These are phyloP conservation scores for Ceratobasidium sp. DNA, from an alignment of 1,284 basidiomycete species.

Conservation along the genomic window DNA sequence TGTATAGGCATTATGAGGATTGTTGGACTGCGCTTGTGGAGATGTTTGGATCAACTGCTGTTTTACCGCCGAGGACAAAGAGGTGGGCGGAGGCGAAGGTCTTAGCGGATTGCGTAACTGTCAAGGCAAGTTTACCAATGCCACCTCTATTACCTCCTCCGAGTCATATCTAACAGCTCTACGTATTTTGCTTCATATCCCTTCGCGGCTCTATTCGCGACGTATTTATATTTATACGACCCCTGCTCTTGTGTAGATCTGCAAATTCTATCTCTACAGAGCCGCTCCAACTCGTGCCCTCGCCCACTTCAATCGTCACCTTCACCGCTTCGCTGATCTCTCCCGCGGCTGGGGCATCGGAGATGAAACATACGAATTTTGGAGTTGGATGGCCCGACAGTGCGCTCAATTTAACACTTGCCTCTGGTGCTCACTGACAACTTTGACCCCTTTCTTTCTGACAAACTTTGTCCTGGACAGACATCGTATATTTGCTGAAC, in stretches of 20 bases:
- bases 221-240: conserved; percentile 19
- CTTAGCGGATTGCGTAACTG: conserved; percentile 87
- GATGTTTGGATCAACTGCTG: conserved; percentile 88
- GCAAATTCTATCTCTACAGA: conserved; percentile 89
- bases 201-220: too few species aligned
- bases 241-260: conserved; percentile 65
- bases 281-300: conserved; percentile 81
- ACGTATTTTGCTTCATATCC: too few species aligned
- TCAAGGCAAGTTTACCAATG: conserved; percentile 69
- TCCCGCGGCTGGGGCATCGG: conserved; percentile 96
- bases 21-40: conserved; percentile 82
- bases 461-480: conserved; percentile 55
- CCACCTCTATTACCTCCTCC: neutral
- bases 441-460: neutral
- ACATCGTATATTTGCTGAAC: conserved; percentile 86
- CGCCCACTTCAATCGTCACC: conserved; percentile 83
- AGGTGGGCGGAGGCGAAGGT: conserved; percentile 99
- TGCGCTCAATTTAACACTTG: conserved; percentile 56
- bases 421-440: conserved; percentile 14
- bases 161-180: neutral
- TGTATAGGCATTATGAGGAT: conserved; percentile 85
- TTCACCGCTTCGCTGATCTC: conserved; percentile 86
- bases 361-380: conserved; percentile 96
- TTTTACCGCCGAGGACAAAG: conserved; percentile 91
- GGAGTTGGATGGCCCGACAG: conserved; percentile 96